phyloP scores from a whole-genome alignment of 106 monocot genomes.

The Vanilla planifolia region DNA sequence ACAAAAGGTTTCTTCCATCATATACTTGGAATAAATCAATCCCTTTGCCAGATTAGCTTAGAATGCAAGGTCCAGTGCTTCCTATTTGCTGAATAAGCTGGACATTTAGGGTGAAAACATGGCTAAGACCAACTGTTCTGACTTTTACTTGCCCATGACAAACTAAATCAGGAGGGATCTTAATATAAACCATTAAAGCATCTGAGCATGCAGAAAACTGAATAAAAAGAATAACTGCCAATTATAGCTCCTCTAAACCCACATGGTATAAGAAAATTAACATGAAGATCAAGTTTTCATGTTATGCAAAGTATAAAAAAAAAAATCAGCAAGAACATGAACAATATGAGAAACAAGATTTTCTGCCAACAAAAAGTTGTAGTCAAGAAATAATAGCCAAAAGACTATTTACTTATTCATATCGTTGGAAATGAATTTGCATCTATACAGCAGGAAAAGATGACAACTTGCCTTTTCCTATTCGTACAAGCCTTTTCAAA shows the following conservation, averaged over 20 bases:
- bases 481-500: constrained; percentile 72
- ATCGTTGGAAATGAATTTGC: constrained; percentile 7
- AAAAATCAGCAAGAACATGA: not conserved
- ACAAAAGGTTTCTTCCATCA: not conserved
- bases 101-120: not conserved
- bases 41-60: not conserved
- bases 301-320: not conserved
- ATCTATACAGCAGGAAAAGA: not conserved
- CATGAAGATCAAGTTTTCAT: not conserved
- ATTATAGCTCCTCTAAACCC: not conserved
- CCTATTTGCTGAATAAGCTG: not conserved
- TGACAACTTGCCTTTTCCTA: constrained; percentile 75
- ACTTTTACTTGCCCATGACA: not conserved
- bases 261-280: not conserved
- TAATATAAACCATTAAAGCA: no score
- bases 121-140: not conserved
- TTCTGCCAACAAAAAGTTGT: not conserved
- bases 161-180: not conserved
- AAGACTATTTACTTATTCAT: no score
- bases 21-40: not conserved
- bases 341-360: not conserved
- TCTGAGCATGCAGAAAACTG: not conserved
- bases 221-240: constrained; percentile 1
- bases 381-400: no score
- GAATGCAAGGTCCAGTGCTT: constrained; percentile 1